A percentile compares a stretch with the other conserved stretches of the same genome.
Evolutionary conservation across 1,284 basidiomycete genomes (phyloP).

Genomic region (Porodaedalea pini): DNA sequence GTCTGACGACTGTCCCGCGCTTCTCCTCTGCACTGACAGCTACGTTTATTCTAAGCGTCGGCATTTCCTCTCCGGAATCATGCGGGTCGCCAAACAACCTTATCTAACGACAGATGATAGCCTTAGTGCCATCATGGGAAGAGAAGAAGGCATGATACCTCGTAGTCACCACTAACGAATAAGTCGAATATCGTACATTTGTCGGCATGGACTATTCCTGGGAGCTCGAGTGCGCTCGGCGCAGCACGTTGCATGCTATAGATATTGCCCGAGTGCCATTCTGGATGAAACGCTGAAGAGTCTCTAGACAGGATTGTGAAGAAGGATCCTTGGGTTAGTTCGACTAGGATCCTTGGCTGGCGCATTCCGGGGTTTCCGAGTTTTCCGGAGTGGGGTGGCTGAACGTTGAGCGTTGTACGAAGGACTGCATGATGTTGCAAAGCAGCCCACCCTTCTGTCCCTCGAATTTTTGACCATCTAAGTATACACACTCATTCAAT

Average conservation of each 20-base stretch:
- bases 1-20: constrained; percentile 32
- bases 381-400: constrained; percentile 37
- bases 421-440: constrained; percentile 71
- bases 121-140: neutral
- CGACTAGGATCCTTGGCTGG: constrained; percentile 41
- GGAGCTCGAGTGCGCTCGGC: constrained; percentile 48
- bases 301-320: constrained; percentile 54
- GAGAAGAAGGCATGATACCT: constrained; percentile 40
- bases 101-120: constrained; percentile 44
- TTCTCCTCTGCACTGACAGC: constrained; percentile 32
- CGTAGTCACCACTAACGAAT: constrained; percentile 67
- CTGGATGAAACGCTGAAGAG: constrained; percentile 32
- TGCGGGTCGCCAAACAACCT: constrained; percentile 73
- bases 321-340: constrained; percentile 59
- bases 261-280: constrained; percentile 75
- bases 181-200: constrained; percentile 48
- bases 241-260: constrained; percentile 55
- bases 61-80: constrained; percentile 37
- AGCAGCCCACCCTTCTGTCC: constrained; percentile 78
- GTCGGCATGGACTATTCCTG: constrained; percentile 38
- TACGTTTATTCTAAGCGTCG: constrained; percentile 46
- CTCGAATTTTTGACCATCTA: constrained; percentile 65
- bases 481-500: neutral
- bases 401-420: constrained; percentile 54
- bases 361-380: constrained; percentile 8